Evolutionary conservation across 2,329 filamentous ascomycete genomes (phyloP).

Genomic region (Aspergillus cejpii): DNA sequence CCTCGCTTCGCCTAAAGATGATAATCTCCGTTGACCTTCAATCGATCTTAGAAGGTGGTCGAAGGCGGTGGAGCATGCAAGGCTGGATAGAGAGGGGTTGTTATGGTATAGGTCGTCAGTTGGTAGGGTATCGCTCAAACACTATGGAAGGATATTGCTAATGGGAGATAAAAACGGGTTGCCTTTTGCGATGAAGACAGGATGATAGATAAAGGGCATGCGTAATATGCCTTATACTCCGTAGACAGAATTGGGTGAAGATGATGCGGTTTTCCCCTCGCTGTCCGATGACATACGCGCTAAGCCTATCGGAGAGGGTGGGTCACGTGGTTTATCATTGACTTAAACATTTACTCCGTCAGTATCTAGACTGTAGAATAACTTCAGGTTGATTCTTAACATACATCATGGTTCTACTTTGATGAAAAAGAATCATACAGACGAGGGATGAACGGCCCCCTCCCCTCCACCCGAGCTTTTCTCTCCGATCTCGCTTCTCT

Average conservation of each 20-base stretch:
- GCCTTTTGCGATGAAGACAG: background rate
- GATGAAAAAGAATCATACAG: no score
- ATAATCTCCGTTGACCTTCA: background rate
- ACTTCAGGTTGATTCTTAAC: background rate
- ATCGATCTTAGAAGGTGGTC: constrained; percentile 1
- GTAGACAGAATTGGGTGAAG: constrained; percentile 10
- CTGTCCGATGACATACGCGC: constrained; percentile 34
- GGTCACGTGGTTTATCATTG: constrained; percentile 28
- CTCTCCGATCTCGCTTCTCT: constrained; percentile 53
- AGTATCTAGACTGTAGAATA: background rate
- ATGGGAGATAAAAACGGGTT: constrained; percentile 7
- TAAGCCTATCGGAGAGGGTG: constrained; percentile 23
- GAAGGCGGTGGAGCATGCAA: constrained; percentile 8
- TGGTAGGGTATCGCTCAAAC: no score
- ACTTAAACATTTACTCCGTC: background rate
- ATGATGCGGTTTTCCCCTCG: constrained; percentile 24
- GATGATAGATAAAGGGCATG: background rate
- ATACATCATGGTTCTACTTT: background rate
- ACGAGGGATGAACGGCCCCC: constrained; percentile 46
- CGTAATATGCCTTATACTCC: background rate
- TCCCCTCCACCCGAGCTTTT: constrained; percentile 59
- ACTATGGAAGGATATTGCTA: no score
- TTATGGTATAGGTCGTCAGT: constrained; percentile 3
- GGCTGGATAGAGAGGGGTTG: background rate
- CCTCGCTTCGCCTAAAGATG: background rate